phyloP scores from a whole-genome alignment of 1,284 basidiomycete genomes.

The Lentinus polychrous region DNA sequence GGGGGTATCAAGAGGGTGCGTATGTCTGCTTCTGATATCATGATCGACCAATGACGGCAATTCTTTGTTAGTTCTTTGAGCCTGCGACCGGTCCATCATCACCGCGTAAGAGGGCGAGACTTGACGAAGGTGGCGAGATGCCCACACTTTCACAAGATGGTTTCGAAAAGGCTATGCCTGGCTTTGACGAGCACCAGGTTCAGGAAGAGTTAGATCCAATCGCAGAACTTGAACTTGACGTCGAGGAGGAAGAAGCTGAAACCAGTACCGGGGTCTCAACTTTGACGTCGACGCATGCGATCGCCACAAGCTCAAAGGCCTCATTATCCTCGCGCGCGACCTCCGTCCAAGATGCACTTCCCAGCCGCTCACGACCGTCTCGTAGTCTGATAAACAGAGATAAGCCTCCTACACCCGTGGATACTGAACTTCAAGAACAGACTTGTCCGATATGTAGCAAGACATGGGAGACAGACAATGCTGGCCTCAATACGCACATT shows the following conservation, averaged over 20 bases:
- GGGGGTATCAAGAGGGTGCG: constrained; percentile 62
- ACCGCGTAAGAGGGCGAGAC: constrained; percentile 32
- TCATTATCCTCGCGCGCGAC: background rate
- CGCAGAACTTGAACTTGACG: background rate
- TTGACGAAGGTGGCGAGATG: constrained; percentile 10
- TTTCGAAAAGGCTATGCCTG: constrained; percentile 42
- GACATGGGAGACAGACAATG: constrained; percentile 53
- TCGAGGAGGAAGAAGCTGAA: background rate
- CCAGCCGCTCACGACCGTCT: background rate
- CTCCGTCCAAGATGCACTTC: too few relatives aligned
- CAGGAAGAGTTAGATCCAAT: constrained; percentile 1
- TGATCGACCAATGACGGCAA: too few relatives aligned
- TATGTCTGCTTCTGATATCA: background rate
- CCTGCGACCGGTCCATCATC: constrained; percentile 27
- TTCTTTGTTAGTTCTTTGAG: constrained; percentile 49
- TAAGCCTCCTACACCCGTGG: too few relatives aligned
- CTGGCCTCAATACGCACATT: constrained; percentile 63
- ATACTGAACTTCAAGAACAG: constrained; percentile 15
- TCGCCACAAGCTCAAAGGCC: background rate
- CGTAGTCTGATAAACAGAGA: too few relatives aligned
- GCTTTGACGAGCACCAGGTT: constrained; percentile 42
- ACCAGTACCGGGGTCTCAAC: background rate
- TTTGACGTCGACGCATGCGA: background rate
- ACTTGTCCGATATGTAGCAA: constrained; percentile 63
- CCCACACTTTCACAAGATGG: constrained; percentile 18